A percentile compares a stretch with the other conserved stretches of the same genome.
Evolutionary conservation across 2,329 filamentous ascomycete genomes (phyloP).

Genomic region (Neonectria faginata): DNA sequence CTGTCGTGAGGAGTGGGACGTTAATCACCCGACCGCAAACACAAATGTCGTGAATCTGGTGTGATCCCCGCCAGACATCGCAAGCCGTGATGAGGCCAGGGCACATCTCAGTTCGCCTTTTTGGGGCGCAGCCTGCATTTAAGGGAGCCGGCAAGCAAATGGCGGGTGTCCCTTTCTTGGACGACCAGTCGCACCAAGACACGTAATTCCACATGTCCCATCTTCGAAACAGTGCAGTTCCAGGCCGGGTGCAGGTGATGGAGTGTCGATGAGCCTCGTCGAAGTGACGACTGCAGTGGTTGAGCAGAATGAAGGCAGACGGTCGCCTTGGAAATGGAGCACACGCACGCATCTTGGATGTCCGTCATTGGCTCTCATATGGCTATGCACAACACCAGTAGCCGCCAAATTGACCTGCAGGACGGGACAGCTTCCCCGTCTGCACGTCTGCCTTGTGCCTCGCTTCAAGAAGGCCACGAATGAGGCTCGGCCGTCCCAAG

Average conservation of each 20-base stretch:
- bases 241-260: too few species aligned
- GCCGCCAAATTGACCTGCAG: not conserved
- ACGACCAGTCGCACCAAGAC: too few species aligned
- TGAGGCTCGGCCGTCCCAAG: not conserved
- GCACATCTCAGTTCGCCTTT: not conserved
- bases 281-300: not conserved
- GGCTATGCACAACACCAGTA: not conserved
- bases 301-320: not conserved
- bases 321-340: not conserved
- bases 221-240: too few species aligned
- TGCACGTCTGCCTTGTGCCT: not conserved
- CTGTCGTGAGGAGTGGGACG: not conserved
- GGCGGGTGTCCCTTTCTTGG: not conserved
- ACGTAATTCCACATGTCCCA: too few species aligned
- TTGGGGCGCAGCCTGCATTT: not conserved
- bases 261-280: not conserved
- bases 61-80: not conserved
- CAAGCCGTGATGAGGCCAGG: too few species aligned
- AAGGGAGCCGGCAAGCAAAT: not conserved
- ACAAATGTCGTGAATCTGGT: not conserved
- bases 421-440: too few species aligned
- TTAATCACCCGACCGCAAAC: not conserved
- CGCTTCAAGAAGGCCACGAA: not conserved
- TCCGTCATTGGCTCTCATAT: not conserved
- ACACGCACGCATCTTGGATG: too few species aligned